Percentiles rank a stretch among this genome's conserved stretches.
These are phyloP conservation scores for Pelargonium citronellum DNA, from an alignment of 441 rosid genomes.

Conservation along the genomic window DNA sequence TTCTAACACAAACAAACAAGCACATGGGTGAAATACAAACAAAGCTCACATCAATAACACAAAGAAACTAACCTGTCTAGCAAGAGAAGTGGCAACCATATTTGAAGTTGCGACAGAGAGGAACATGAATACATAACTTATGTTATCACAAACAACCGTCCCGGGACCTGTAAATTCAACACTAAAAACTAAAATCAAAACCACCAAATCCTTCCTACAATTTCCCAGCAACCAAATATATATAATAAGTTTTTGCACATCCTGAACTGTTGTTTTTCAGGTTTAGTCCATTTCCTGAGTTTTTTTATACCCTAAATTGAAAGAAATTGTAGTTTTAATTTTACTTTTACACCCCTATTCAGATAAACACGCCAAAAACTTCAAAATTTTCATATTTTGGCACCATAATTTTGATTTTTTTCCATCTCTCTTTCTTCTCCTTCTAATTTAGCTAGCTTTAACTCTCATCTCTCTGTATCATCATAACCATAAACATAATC, in stretches of 20 bases:
- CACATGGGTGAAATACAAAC: background rate
- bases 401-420: no score
- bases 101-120: constrained; percentile 84
- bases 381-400: no score
- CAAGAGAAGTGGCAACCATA: constrained; percentile 82
- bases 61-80: constrained; percentile 55
- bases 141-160: constrained; percentile 67
- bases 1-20: background rate
- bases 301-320: no score
- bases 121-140: constrained; percentile 72
- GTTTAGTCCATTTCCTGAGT: no score
- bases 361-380: no score
- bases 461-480: no score
- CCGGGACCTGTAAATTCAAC: constrained; percentile 58
- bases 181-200: background rate
- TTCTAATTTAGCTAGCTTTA: no score
- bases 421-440: no score
- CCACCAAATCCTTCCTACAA: background rate
- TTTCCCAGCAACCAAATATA: constrained; percentile 1
- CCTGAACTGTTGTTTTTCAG: no score
- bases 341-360: no score
- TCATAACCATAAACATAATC: no score
- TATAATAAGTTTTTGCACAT: background rate
- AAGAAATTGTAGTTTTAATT: no score
- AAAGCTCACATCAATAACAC: constrained; percentile 9